These are phyloP conservation scores for Penicillium sp. DNA, from an alignment of 2,329 filamentous ascomycete genomes.

Conservation along the genomic window DNA sequence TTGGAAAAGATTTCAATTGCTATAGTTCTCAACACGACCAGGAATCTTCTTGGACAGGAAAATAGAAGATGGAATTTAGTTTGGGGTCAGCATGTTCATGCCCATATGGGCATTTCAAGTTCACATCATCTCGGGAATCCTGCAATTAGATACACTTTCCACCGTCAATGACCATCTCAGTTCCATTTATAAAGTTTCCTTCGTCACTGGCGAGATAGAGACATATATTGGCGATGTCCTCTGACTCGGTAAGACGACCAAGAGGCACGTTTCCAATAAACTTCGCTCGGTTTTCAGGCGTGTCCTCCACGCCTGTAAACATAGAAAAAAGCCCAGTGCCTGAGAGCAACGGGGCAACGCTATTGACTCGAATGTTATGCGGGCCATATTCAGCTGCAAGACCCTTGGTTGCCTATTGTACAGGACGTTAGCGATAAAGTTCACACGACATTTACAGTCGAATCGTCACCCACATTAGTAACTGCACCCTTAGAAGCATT, in stretches of 20 bases:
- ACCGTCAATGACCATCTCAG: constrained; percentile 62
- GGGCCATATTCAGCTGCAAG: constrained; percentile 68
- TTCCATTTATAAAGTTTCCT: constrained; percentile 64
- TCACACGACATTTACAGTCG: not conserved
- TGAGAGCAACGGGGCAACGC: constrained; percentile 62
- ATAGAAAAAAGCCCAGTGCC: constrained; percentile 57
- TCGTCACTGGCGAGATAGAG: constrained; percentile 67
- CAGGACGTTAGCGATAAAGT: not conserved
- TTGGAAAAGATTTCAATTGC: too few species aligned
- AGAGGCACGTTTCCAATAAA: constrained; percentile 44
- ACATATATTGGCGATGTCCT: constrained; percentile 65
- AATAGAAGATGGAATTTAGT: too few species aligned
- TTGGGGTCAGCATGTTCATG: too few species aligned
- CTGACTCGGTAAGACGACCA: constrained; percentile 40
- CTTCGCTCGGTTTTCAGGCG: constrained; percentile 41
- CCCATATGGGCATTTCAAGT: too few species aligned
- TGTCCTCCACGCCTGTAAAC: constrained; percentile 41
- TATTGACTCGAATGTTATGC: constrained; percentile 66
- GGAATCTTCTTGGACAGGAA: too few species aligned
- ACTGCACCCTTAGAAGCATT: constrained; percentile 44
- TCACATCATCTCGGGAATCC: too few species aligned
- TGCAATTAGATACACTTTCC: constrained; percentile 39
- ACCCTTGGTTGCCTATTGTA: constrained; percentile 54
- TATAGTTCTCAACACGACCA: too few species aligned
- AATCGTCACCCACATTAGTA: constrained; percentile 34